Base-by-base conservation (phyloP, 371 early-diverging fungal species). In the Mortierella sp. region DNA sequence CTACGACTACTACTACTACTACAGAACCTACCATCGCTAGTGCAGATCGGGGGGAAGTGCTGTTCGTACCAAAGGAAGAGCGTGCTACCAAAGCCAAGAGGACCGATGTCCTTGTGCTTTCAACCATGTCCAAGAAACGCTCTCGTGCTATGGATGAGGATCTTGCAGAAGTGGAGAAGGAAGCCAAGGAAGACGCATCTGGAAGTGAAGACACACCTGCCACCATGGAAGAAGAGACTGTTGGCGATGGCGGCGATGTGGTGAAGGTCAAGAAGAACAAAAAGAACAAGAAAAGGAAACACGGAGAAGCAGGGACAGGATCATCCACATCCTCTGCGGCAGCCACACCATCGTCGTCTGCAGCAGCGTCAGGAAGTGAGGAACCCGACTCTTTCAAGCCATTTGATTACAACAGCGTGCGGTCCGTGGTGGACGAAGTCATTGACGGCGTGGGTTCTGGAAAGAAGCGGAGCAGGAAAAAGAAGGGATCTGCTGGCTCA, bases 61-160 rank as follows among this genome's bases (percentile, higher is more conserved):
- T 82, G n/a, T 81, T 76, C 16, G 54, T 55, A 12, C 67, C 76
- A 1, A 24, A 60, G 6, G 67, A 81, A 46, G 62, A 71, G 23
- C 71, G 82, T 54, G 69, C 46, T 23, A 72, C 78, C 14, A 80
- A 84, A 53, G 68, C 73, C 41, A 71, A 64, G 65, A 71, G 82
- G 28, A 72, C 81, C 0, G 79, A 71, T 48, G 81, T 80, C 5
- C 54, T 82, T 43, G 71, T 81, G 13, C 47, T 84, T 21, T 71
- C 67, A 45, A 54, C 58, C 41, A 79, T 66, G 68, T 63, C 63
- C 54, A 79, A 64, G 71, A 72, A 62, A 65, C 67, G 61, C 7
- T 45, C 69, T 6, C 45, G 76, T 26, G 68, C 71, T 38, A 50
- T 50, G 16, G 66, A 61, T 16, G 66, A 63, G 54, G 57, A 58